A percentile compares a stretch with the other conserved stretches of the same genome.
phyloP scores from a whole-genome alignment of 106 monocot species.

The Acorus calamus region DNA sequence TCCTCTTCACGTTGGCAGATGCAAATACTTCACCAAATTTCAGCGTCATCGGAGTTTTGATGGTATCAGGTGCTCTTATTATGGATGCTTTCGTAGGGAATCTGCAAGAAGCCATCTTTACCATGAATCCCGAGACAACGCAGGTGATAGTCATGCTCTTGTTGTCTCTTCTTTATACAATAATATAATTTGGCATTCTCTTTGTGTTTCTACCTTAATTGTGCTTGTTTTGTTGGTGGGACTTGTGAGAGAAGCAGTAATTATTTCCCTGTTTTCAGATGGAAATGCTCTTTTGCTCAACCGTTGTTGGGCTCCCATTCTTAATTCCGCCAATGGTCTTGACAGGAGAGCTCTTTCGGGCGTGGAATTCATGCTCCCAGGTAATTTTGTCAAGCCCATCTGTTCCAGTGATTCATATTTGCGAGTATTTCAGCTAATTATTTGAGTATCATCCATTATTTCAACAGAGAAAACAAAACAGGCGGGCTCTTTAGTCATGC shows the following conservation, averaged over 20 bases:
- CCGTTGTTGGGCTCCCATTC: conserved; percentile 71
- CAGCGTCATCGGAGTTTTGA: conserved; percentile 65
- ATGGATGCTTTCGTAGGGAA: conserved; percentile 95
- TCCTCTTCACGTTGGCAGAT: conserved; percentile 85
- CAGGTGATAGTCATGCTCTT: conserved; percentile 37
- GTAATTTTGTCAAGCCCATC: conserved; percentile 14
- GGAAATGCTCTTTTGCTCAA: conserved; percentile 96
- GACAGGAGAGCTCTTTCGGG: conserved; percentile 68
- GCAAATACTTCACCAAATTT: conserved; percentile 86
- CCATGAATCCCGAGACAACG: conserved; percentile 76
- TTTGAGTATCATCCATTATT: too few relatives aligned
- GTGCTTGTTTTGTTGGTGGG: too few relatives aligned
- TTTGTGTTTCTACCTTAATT: background rate
- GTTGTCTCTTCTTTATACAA: background rate
- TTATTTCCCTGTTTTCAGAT: conserved; percentile 22
- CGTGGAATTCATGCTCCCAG: conserved; percentile 79
- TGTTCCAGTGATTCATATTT: too few relatives aligned
- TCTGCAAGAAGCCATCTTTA: conserved; percentile 89
- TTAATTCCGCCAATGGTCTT: conserved; percentile 76
- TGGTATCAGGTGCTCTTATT: conserved; percentile 74
- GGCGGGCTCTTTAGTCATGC: too few relatives aligned
- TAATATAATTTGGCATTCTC: background rate
- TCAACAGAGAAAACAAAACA: too few relatives aligned
- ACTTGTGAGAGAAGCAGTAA: too few relatives aligned
- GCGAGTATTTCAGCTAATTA: too few relatives aligned